A percentile compares a stretch with the other conserved stretches of the same genome.
phyloP scores from a whole-genome alignment of 2,329 filamentous ascomycete genomes.

The Davidsoniella neocaledoniae region DNA sequence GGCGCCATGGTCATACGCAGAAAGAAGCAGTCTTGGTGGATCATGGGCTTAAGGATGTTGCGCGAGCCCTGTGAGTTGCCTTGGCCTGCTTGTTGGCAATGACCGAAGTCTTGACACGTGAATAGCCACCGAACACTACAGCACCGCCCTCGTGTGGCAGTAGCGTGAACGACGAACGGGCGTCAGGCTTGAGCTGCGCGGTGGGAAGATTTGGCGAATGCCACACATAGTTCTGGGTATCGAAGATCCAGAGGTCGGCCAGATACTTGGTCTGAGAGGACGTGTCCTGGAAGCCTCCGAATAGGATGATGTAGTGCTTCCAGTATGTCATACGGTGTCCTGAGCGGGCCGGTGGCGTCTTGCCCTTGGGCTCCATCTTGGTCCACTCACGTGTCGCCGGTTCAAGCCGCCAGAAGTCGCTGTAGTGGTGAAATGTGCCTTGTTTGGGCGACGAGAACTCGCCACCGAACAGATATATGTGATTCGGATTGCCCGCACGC shows the following conservation, averaged over 20 bases:
- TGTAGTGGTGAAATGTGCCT: conserved; percentile 97
- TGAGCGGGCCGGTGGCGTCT: conserved; percentile 66
- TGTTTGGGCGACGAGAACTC: conserved; percentile 96
- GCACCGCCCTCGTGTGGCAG: conserved; percentile 82
- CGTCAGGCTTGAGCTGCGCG: conserved; percentile 73
- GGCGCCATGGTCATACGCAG: conserved; percentile 61
- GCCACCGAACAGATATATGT: conserved; percentile 84
- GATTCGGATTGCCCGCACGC: conserved; percentile 65
- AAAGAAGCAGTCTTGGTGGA: conserved; percentile 93
- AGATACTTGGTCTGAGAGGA: conserved; percentile 90
- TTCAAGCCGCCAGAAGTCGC: conserved; percentile 92
- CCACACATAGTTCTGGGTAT: conserved; percentile 78
- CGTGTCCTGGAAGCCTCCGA: conserved; percentile 94
- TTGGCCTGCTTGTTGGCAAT: conserved; percentile 45
- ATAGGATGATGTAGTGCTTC: conserved; percentile 92
- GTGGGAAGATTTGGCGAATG: conserved; percentile 57
- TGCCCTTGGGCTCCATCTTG: conserved; percentile 64
- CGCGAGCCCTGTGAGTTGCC: conserved; percentile 42
- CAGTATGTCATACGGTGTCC: conserved; percentile 93
- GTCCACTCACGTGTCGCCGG: conserved; percentile 77
- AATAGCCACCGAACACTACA: conserved; percentile 86
- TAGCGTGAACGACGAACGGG: conserved; percentile 80
- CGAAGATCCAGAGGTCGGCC: conserved; percentile 88
- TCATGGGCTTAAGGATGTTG: conserved; percentile 66
- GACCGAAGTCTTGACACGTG: conserved; percentile 61